Evolutionary conservation across 495 filamentous ascomycete species (phyloP).

Genomic region (Aspergillus incahuasiensis): DNA sequence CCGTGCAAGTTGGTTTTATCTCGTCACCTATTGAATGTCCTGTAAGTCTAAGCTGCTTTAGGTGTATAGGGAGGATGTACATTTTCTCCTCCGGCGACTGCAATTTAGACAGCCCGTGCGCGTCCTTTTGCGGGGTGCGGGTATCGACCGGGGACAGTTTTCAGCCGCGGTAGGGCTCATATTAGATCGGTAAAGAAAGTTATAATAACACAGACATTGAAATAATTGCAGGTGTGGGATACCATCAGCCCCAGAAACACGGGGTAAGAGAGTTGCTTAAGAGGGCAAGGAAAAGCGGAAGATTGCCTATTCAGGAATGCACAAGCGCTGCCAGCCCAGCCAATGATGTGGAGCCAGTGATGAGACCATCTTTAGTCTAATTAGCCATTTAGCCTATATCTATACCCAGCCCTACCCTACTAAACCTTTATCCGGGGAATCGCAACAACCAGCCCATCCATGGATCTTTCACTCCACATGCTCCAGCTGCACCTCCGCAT

Average conservation of each 20-base stretch:
- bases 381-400: neutral
- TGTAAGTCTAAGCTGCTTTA: too few species aligned
- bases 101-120: slow-evolving; percentile 33
- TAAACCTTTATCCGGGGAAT: neutral
- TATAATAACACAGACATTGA: too few species aligned
- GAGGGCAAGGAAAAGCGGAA: slow-evolving; percentile 9
- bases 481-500: slow-evolving; percentile 20
- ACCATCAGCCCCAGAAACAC: neutral
- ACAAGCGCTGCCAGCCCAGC: slow-evolving; percentile 20
- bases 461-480: slow-evolving; percentile 36
- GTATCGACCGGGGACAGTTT: neutral
- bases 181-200: neutral
- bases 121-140: slow-evolving; percentile 26
- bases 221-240: too few species aligned
- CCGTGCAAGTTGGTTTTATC: slow-evolving; percentile 26
- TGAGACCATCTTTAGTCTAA: too few species aligned
- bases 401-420: too few species aligned
- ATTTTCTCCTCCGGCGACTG: slow-evolving; percentile 31
- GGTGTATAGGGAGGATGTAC: too few species aligned
- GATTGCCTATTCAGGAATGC: slow-evolving; percentile 4
- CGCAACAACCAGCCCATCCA: too few species aligned
- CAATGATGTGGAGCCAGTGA: too few species aligned
- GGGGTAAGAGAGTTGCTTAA: slow-evolving; percentile 1
- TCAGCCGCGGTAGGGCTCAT: slow-evolving; percentile 7
- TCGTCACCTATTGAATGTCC: slow-evolving; percentile 21